phyloP scores from a whole-genome alignment of 192 early-diverging fungal genomes.

The Backusella macrospora region DNA sequence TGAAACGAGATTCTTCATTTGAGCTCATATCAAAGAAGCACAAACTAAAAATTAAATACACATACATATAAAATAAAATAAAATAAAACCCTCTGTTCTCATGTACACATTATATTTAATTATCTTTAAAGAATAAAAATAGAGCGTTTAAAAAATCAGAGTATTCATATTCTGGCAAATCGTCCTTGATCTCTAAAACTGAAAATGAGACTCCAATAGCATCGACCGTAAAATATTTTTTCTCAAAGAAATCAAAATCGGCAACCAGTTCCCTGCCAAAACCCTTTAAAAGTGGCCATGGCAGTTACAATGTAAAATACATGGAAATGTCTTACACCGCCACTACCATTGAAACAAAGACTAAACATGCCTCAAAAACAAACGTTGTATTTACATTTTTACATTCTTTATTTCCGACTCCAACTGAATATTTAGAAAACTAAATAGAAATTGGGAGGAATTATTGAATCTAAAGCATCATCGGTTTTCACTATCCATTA shows the following conservation, averaged over 20 bases:
- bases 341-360: background rate
- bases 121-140: background rate
- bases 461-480: background rate
- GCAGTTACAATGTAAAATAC: background rate
- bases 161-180: background rate
- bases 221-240: background rate
- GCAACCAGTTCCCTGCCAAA: background rate
- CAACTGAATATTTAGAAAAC: background rate
- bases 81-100: background rate
- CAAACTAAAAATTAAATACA: conserved; percentile 3
- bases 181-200: background rate
- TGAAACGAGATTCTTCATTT: background rate
- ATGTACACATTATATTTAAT: background rate
- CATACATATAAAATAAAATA: background rate
- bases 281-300: background rate
- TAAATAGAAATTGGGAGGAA: background rate
- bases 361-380: background rate
- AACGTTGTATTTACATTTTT: background rate
- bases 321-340: background rate
- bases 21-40: background rate
- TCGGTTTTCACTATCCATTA: background rate
- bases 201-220: background rate
- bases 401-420: background rate
- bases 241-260: background rate
- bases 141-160: background rate